These are phyloP conservation scores for Leucosporidium yakuticum DNA, from an alignment of 768 basidiomycete genomes.

Conservation along the genomic window DNA sequence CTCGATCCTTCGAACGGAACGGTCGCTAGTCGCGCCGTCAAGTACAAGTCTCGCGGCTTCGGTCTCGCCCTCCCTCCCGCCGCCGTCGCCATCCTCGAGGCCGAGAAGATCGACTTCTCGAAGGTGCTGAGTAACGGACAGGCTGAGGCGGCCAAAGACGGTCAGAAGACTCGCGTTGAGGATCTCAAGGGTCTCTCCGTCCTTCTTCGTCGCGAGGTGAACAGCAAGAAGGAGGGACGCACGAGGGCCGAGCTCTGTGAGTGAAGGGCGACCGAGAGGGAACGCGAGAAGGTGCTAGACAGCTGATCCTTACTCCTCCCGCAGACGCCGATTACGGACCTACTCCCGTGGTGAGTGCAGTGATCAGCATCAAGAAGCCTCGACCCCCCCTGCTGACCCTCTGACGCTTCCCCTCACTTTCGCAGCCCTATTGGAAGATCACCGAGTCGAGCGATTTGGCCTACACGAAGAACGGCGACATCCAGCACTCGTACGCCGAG, in stretches of 20 bases:
- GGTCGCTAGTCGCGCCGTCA: slow-evolving; percentile 6
- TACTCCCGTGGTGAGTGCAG: background rate
- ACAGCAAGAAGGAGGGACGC: too few relatives aligned
- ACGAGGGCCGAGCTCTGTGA: too few relatives aligned
- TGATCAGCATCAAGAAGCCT: background rate
- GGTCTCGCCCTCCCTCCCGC: slow-evolving; percentile 5
- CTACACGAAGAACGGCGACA: background rate
- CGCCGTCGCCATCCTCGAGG: background rate
- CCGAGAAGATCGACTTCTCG: background rate
- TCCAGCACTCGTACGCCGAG: slow-evolving; percentile 10
- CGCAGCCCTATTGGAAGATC: background rate
- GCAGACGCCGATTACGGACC: slow-evolving; percentile 17
- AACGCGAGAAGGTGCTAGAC: too few relatives aligned
- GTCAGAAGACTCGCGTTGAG: background rate
- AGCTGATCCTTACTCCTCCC: too few relatives aligned
- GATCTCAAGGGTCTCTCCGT: slow-evolving; percentile 4
- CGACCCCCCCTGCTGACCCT: background rate
- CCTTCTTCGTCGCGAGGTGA: background rate
- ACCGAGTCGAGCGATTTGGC: background rate
- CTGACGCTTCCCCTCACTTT: background rate
- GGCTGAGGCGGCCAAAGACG: background rate
- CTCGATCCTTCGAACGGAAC: slow-evolving; percentile 9
- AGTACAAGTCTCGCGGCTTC: slow-evolving; percentile 15
- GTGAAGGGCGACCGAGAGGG: too few relatives aligned
- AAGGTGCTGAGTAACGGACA: background rate